Base-by-base conservation (phyloP, 2,329 filamentous ascomycete genomes). In the Beauveria caledonica region DNA sequence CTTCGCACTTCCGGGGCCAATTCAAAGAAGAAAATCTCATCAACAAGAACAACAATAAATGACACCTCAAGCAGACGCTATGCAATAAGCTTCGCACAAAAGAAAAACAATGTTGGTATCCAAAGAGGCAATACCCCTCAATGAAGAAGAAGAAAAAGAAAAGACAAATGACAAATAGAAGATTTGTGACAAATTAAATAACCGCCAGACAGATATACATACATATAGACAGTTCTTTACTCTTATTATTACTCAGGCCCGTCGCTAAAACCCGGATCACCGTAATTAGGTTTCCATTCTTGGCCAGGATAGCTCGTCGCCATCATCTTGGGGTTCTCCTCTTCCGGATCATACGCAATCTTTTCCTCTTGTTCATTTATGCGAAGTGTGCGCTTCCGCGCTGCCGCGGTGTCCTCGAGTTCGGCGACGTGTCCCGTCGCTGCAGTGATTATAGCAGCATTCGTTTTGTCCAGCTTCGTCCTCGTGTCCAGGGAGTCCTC, bases 271-370 rank as follows among this genome's bases (percentile, higher is more conserved):
- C 72, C 69, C 5, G 67, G 63, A 61, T 71, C 69, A 11, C 71
- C 72, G 36, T 81, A 83, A 2, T 36, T 13, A 36, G 85, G 85
- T 65, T 82, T 82, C 86, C 86, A 89, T 70, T 89, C 86, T 73
- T 88, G 84, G 0, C 86, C 86, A 0, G 86, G 86, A 70, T 88
- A 89, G 68, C 81, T 85, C 13, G 85, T 86, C 7, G 85, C 86
- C 52, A 77, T 80, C 86, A 89, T 89, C 62, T 78, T 74, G 13
- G 81, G 79, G 67, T 74, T 71, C 56, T 73, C 72, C 29, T 72
- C 73, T 25, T 72, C 69, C 7, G 71, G 72, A 9, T 73, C 69
- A 48, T 70, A 66, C 71, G 76, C 72, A 25, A 84, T 83, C 72
- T 83, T 83, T 70, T 83, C 81, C 67, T 83, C 80, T 62, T 80